These are phyloP conservation scores for Aspergillus spinulosporus DNA, from an alignment of 2,329 filamentous ascomycete genomes.

Conservation along the genomic window DNA sequence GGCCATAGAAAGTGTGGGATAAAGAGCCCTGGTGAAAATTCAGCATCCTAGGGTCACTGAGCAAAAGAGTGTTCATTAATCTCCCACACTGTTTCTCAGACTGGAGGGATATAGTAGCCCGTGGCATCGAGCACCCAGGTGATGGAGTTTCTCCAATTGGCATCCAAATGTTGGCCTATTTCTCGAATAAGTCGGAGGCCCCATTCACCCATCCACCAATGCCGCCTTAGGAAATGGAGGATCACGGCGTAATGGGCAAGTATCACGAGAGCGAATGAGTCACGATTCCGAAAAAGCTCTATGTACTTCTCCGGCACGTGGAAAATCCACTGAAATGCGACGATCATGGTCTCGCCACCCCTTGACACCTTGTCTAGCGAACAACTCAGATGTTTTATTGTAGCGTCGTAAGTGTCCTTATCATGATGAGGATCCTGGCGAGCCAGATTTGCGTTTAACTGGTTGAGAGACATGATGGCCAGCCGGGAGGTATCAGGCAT, in stretches of 20 bases:
- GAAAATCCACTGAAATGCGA: slow-evolving; percentile 59
- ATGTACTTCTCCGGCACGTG: slow-evolving; percentile 62
- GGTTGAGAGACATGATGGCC: slow-evolving; percentile 29
- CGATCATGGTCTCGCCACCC: slow-evolving; percentile 32
- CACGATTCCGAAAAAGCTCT: slow-evolving; percentile 43
- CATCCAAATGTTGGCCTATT: slow-evolving; percentile 40
- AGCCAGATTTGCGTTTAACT: slow-evolving; percentile 28
- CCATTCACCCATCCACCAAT: slow-evolving; percentile 72
- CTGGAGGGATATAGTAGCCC: slow-evolving; percentile 28
- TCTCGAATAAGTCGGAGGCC: slow-evolving; percentile 66
- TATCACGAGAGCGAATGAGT: slow-evolving; percentile 45
- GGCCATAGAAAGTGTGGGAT: too few relatives aligned
- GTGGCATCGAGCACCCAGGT: slow-evolving; percentile 39
- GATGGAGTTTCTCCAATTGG: slow-evolving; percentile 31
- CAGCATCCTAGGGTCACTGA: neutral
- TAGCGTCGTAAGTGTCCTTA: slow-evolving; percentile 26
- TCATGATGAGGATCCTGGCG: slow-evolving; percentile 27
- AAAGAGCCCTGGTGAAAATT: too few relatives aligned
- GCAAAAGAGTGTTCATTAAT: neutral
- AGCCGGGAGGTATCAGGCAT: slow-evolving; percentile 38
- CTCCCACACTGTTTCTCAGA: slow-evolving; percentile 10
- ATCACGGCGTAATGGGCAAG: slow-evolving; percentile 48
- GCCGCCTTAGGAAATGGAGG: slow-evolving; percentile 60
- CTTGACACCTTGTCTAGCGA: slow-evolving; percentile 32
- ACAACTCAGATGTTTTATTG: slow-evolving; percentile 30